Conservation (phyloP, 805 yeast species). For the Starmerella khaoyaiensis region DNA sequence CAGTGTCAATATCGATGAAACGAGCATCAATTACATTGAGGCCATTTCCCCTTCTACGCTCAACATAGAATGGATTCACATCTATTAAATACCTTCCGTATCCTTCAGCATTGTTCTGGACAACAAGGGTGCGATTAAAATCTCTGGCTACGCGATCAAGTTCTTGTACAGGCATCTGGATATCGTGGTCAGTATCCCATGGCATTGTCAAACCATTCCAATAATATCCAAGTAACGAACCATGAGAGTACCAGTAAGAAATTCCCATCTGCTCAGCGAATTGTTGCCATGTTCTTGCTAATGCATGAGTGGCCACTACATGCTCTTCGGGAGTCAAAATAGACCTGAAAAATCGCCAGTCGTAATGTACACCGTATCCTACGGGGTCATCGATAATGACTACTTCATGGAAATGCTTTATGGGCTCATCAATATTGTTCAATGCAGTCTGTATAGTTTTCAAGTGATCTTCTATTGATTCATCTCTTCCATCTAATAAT, state of each 20-base stretch:
- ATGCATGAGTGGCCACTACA: slow-evolving; percentile 37
- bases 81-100: slow-evolving; percentile 37
- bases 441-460: slow-evolving; percentile 7
- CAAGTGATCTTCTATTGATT: slow-evolving; percentile 7
- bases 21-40: slow-evolving; percentile 41
- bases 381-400: slow-evolving; percentile 9
- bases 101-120: slow-evolving; percentile 36
- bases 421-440: not conserved
- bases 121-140: slow-evolving; percentile 37
- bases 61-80: slow-evolving; percentile 37
- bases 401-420: slow-evolving; percentile 18
- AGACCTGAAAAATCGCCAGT: slow-evolving; percentile 52
- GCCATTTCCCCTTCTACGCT: slow-evolving; percentile 38
- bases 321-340: slow-evolving; percentile 31
- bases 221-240: slow-evolving; percentile 39
- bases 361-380: slow-evolving; percentile 34
- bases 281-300: slow-evolving; percentile 38
- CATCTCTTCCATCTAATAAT: not conserved
- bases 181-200: slow-evolving; percentile 40
- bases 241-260: slow-evolving; percentile 39
- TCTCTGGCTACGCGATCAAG: slow-evolving; percentile 35
- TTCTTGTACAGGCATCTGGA: slow-evolving; percentile 41
- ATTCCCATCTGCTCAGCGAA: slow-evolving; percentile 35
- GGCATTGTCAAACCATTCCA: slow-evolving; percentile 40
- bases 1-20: slow-evolving; percentile 49